Base-by-base conservation (phyloP, 495 filamentous ascomycete species). In the Lepidopterella palustris region DNA sequence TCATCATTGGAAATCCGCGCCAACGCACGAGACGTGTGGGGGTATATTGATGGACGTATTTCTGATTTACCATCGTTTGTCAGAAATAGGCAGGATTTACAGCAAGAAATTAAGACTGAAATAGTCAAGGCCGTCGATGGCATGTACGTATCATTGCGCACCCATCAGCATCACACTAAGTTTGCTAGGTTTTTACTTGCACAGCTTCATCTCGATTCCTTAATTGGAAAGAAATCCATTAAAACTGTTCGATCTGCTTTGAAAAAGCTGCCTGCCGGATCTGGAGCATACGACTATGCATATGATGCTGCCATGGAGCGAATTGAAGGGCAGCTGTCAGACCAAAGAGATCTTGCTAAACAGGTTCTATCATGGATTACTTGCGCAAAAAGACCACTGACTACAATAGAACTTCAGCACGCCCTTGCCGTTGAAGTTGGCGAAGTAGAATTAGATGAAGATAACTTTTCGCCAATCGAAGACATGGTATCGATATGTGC, bases 321-420 rank as follows among this genome's bases (percentile, higher is more conserved):
- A 47, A 77, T 84, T 25, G 52, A 73, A 5, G 60, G 64, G 0
- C 75, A 79, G 48, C 8, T 39, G 0, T 10, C 51, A 5, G 68
- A 65, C 2, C 32, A 69, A 24, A 18, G 13, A 10, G 51, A 71
- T 0, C 65, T 75, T 28, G 79, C 77, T 0, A 68, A 57, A 24
- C 48, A 68, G 24, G 68, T 74, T n/a, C 53, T 83, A 2, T 64
- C 60, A 0, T 82, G 80, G 80, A 71, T 83, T 24, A 63, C 64
- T 23, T 73, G 57, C 58, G 70, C 78, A 0, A 61, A 58, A 27
- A 61, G 77, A 53, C 71, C 68, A 3, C 59, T 85, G 1, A 72
- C 65, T 8, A 62, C 62, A 3, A 1, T 50, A 11, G 78, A 84
- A 57, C 67, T 85, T 4, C 74, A 73, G 35, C 71, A 80, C 69